A percentile compares a stretch with the other conserved stretches of the same genome.
Evolutionary conservation across 2,329 filamentous ascomycete genomes (phyloP).

Genomic region (Aureobasidium sp.): DNA sequence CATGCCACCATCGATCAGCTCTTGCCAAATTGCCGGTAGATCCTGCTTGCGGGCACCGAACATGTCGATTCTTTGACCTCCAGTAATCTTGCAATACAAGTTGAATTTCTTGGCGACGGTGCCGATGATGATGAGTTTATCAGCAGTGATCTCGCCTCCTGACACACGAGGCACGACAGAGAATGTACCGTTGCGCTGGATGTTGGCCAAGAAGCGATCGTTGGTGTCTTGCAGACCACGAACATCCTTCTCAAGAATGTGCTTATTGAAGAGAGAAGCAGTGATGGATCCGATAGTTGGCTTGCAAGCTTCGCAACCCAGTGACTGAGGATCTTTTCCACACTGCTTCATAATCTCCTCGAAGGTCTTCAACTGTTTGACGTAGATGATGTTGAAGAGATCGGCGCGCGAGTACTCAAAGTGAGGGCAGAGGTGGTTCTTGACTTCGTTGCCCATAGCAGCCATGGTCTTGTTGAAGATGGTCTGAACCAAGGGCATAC

Average conservation of each 20-base stretch:
- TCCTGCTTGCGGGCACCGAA: slow-evolving; percentile 88
- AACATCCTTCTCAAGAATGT: slow-evolving; percentile 64
- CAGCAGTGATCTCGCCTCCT: slow-evolving; percentile 79
- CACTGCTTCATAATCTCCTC: slow-evolving; percentile 69
- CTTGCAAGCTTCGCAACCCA: slow-evolving; percentile 83
- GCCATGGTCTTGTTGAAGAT: slow-evolving; percentile 89
- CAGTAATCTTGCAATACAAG: slow-evolving; percentile 87
- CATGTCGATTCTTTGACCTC: slow-evolving; percentile 86
- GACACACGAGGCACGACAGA: slow-evolving; percentile 78
- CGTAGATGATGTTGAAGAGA: slow-evolving; percentile 81
- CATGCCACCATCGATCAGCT: slow-evolving; percentile 75
- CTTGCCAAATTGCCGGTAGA: slow-evolving; percentile 72
- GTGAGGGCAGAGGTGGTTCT: slow-evolving; percentile 78
- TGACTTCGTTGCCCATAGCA: slow-evolving; percentile 77
- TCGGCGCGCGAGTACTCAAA: slow-evolving; percentile 79
- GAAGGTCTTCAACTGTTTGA: slow-evolving; percentile 69
- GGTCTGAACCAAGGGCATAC: slow-evolving; percentile 77
- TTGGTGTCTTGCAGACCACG: slow-evolving; percentile 86
- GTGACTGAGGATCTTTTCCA: slow-evolving; percentile 63
- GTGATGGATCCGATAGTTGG: slow-evolving; percentile 75
- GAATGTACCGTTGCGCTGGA: slow-evolving; percentile 86
- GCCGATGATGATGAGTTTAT: slow-evolving; percentile 77
- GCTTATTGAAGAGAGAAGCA: slow-evolving; percentile 73
- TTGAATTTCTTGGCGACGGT: slow-evolving; percentile 76
- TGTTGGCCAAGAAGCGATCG: slow-evolving; percentile 80